Percentiles rank a stretch among this genome's conserved stretches.
Conservation (phyloP, 192 early-diverging fungal species). For the Coemansia sp. region DNA sequence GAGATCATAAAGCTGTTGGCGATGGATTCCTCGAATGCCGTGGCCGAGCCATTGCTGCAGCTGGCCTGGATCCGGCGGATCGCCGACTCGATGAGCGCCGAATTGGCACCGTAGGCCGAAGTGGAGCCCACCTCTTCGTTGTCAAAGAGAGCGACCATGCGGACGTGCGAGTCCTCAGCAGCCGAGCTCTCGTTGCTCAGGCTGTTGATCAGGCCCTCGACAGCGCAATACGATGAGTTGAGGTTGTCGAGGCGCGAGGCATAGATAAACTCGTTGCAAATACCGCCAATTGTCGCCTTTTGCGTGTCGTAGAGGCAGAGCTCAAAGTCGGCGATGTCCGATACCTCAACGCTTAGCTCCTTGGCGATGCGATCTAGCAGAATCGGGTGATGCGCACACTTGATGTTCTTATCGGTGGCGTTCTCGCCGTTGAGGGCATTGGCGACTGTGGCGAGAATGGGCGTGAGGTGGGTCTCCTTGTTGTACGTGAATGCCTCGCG, state of each 20-base stretch:
- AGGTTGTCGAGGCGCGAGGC: slow-evolving; percentile 94
- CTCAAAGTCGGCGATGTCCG: slow-evolving; percentile 92
- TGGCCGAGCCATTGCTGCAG: slow-evolving; percentile 27
- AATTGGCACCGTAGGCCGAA: slow-evolving; percentile 93
- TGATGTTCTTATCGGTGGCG: slow-evolving; percentile 8
- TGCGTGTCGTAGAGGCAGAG: slow-evolving; percentile 97
- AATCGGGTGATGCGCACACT: slow-evolving; percentile 70
- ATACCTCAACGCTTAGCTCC: slow-evolving; percentile 60
- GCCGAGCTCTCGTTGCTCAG: slow-evolving; percentile 35
- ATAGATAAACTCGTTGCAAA: slow-evolving; percentile 90
- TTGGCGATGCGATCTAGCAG: slow-evolving; percentile 75
- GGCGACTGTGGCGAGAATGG: slow-evolving; percentile 75
- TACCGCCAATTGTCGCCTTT: slow-evolving; percentile 83
- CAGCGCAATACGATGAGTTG: slow-evolving; percentile 90
- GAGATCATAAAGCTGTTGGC: slow-evolving; percentile 84
- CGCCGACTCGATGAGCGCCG: slow-evolving; percentile 75
- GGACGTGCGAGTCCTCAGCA: slow-evolving; percentile 56
- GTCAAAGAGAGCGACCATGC: slow-evolving; percentile 91
- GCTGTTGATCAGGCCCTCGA: slow-evolving; percentile 57
- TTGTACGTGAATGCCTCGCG: slow-evolving; percentile 88
- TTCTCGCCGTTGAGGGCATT: slow-evolving; percentile 53
- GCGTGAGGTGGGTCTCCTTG: slow-evolving; percentile 90
- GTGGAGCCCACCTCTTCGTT: slow-evolving; percentile 96
- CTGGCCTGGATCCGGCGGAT: slow-evolving; percentile 63
- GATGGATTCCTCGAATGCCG: slow-evolving; percentile 82